Evolutionary conservation across 495 filamentous ascomycete species (phyloP).

Genomic region (Parachaetomium inaequale): DNA sequence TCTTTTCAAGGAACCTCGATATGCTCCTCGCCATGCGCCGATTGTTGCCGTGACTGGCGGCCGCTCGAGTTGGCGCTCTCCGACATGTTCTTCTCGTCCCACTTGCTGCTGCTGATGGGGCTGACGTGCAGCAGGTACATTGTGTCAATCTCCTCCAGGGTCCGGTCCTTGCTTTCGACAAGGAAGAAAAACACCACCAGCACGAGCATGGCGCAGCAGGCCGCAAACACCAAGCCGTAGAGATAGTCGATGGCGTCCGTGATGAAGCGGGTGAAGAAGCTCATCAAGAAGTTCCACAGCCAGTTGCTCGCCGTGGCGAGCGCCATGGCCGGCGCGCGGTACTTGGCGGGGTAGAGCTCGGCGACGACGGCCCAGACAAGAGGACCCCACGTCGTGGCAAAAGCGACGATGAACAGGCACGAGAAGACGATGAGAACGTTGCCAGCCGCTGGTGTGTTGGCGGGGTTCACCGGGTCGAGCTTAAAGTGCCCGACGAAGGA

Average conservation of each 20-base stretch:
- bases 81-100: conserved; percentile 15
- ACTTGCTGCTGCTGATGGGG: conserved; percentile 47
- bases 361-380: conserved; percentile 77
- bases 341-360: conserved; percentile 77
- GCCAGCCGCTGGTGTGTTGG: conserved; percentile 57
- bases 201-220: conserved; percentile 62
- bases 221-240: conserved; percentile 83
- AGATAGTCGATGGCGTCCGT: conserved; percentile 68
- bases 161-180: conserved; percentile 55
- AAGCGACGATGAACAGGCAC: conserved; percentile 64
- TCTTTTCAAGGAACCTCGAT: not conserved
- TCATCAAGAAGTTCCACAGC: conserved; percentile 73
- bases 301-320: conserved; percentile 79
- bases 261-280: conserved; percentile 54
- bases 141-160: conserved; percentile 64
- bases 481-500: conserved; percentile 63
- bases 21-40: conserved; percentile 9
- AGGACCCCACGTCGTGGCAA: conserved; percentile 76
- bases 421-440: conserved; percentile 75
- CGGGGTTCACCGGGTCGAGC: conserved; percentile 47
- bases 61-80: conserved; percentile 5
- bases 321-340: conserved; percentile 72
- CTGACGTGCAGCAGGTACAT: conserved; percentile 75
- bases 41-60: conserved; percentile 9
- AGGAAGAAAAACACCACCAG: conserved; percentile 77